Evolutionary conservation across 2,329 filamentous ascomycete species (phyloP).

Genomic region (Apiospora rasikravindrae): DNA sequence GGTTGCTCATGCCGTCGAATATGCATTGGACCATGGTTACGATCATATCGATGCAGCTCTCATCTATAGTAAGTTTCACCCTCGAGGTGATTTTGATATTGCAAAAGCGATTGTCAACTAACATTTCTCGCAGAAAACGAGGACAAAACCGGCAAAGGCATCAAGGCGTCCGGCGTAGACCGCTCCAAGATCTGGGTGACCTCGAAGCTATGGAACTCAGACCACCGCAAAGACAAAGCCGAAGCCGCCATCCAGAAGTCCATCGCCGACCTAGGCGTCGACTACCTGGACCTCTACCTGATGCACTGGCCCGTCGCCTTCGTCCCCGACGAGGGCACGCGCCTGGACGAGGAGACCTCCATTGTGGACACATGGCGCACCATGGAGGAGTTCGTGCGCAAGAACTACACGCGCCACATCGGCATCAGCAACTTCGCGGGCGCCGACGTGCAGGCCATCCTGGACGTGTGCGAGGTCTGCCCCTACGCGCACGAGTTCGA

Average conservation of each 20-base stretch:
- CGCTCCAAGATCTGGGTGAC: constrained; percentile 67
- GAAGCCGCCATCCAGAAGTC: constrained; percentile 63
- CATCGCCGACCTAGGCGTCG: constrained; percentile 65
- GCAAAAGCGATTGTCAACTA: background rate
- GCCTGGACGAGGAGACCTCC: constrained; percentile 36
- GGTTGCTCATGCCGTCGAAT: constrained; percentile 37
- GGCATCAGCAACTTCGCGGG: constrained; percentile 66
- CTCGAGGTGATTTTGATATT: background rate
- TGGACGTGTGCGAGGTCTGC: constrained; percentile 50
- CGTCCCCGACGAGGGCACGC: constrained; percentile 34
- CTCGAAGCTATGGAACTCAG: constrained; percentile 71
- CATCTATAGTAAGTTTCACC: constrained; percentile 33
- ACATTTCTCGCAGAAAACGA: constrained; percentile 45
- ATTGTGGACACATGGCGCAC: constrained; percentile 59
- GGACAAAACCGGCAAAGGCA: constrained; percentile 52
- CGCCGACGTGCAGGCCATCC: constrained; percentile 43
- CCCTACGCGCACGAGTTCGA: constrained; percentile 66
- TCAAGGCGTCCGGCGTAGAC: constrained; percentile 52
- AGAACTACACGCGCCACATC: constrained; percentile 60
- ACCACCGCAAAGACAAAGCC: constrained; percentile 66
- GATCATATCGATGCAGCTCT: constrained; percentile 37
- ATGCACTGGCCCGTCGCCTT: constrained; percentile 65
- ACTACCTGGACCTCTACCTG: constrained; percentile 73
- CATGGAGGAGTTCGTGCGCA: constrained; percentile 59
- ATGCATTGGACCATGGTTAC: constrained; percentile 36